phyloP scores from a whole-genome alignment of 768 basidiomycete genomes.

The Rickenella mellea region DNA sequence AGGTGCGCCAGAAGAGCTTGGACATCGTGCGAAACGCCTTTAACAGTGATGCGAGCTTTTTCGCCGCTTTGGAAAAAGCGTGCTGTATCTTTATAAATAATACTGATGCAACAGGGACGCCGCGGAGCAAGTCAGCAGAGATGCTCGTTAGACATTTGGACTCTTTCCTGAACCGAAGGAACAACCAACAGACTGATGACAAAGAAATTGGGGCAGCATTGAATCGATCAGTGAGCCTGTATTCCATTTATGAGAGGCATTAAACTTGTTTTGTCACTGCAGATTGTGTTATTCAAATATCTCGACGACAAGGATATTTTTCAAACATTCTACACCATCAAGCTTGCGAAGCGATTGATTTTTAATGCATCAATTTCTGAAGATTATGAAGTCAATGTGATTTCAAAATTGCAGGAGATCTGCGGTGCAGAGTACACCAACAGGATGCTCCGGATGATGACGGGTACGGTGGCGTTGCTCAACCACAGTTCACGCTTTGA shows the following conservation, averaged over 20 bases:
- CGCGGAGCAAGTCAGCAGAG: conserved; percentile 78
- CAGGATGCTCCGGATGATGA: conserved; percentile 96
- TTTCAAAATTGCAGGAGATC: conserved; percentile 90
- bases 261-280: conserved; percentile 1
- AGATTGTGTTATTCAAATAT: conserved; percentile 98
- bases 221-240: conserved; percentile 72
- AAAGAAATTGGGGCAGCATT: conserved; percentile 81
- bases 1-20: conserved; percentile 86
- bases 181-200: conserved; percentile 86
- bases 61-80: conserved; percentile 88
- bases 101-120: conserved; percentile 79
- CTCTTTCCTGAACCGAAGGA: conserved; percentile 79
- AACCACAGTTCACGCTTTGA: background rate
- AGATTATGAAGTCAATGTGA: conserved; percentile 95
- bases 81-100: conserved; percentile 92
- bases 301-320: conserved; percentile 99
- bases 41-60: conserved; percentile 86
- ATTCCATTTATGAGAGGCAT: conserved; percentile 1
- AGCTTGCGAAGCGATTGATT: conserved; percentile 86
- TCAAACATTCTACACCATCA: conserved; percentile 95
- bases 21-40: conserved; percentile 85
- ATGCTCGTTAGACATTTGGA: conserved; percentile 91
- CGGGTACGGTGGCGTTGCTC: conserved; percentile 49
- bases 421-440: conserved; percentile 96
- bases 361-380: conserved; percentile 87